phyloP scores from a whole-genome alignment of 2,329 filamentous ascomycete genomes.

The Botryotinia calthae region DNA sequence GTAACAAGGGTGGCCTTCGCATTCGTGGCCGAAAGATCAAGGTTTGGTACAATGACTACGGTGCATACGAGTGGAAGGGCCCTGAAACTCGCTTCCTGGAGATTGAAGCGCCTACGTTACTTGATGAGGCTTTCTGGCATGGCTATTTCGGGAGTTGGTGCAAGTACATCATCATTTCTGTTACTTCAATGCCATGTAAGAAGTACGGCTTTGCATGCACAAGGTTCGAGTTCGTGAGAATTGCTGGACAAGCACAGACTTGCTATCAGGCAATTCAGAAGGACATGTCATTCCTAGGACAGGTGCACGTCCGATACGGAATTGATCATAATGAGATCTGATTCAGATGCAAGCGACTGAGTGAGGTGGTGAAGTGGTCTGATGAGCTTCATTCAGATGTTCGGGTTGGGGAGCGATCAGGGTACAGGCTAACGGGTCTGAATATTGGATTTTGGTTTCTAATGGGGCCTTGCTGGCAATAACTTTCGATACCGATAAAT shows the following conservation, averaged over 20 bases:
- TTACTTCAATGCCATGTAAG: not conserved
- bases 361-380: not conserved
- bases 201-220: not conserved
- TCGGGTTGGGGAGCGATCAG: not conserved
- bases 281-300: not conserved
- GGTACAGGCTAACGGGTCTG: not conserved
- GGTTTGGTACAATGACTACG: conserved; percentile 19
- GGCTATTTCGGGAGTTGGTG: conserved; percentile 8
- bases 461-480: not conserved
- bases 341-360: not conserved
- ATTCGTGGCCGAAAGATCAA: not conserved
- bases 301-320: not conserved
- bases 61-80: conserved; percentile 9
- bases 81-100: conserved; percentile 13
- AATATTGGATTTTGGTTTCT: not conserved
- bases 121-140: conserved; percentile 5
- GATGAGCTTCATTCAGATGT: accelerated
- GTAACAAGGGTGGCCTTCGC: not conserved
- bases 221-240: not conserved
- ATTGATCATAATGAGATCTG: not conserved
- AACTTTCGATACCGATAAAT: not conserved
- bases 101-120: not conserved
- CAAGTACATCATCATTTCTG: not conserved
- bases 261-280: conserved; percentile 9
- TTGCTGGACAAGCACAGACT: not conserved